Conservation (phyloP, 2,329 filamentous ascomycete species). For the Scolecobasidium constrictum region DNA sequence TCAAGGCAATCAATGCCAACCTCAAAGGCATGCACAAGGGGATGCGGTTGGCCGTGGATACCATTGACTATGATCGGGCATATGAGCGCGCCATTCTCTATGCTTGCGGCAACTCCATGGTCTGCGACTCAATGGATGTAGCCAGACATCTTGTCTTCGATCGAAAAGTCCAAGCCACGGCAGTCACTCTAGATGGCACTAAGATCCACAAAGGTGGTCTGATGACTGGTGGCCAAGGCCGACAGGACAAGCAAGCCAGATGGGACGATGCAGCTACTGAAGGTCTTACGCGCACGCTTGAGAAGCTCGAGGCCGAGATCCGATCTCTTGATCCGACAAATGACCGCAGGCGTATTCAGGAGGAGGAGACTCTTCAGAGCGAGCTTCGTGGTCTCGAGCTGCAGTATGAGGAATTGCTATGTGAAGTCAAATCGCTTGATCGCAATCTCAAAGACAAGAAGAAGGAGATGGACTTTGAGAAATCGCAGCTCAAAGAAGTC, state of each 20-base stretch:
- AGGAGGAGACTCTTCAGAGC: slow-evolving; percentile 71
- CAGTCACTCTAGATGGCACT: slow-evolving; percentile 87
- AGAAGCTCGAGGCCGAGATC: slow-evolving; percentile 68
- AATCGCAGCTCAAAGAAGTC: slow-evolving; percentile 62
- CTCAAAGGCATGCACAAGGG: slow-evolving; percentile 81
- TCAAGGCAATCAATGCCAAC: slow-evolving; percentile 79
- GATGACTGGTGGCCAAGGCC: slow-evolving; percentile 89
- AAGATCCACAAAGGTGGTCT: slow-evolving; percentile 93
- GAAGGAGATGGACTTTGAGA: slow-evolving; percentile 65
- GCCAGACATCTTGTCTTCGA: slow-evolving; percentile 87
- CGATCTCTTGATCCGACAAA: slow-evolving; percentile 58
- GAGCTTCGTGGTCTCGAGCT: slow-evolving; percentile 73
- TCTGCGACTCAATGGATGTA: slow-evolving; percentile 78
- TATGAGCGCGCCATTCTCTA: slow-evolving; percentile 90
- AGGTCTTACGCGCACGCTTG: slow-evolving; percentile 64
- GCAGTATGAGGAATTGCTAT: slow-evolving; percentile 49
- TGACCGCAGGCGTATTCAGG: slow-evolving; percentile 59
- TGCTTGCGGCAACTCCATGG: slow-evolving; percentile 87
- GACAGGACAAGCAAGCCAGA: slow-evolving; percentile 60
- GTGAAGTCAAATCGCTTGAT: slow-evolving; percentile 67
- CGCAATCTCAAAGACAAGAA: slow-evolving; percentile 78
- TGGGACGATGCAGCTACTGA: slow-evolving; percentile 89
- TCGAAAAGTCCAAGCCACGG: slow-evolving; percentile 77
- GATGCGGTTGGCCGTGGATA: slow-evolving; percentile 82
- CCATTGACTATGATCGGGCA: slow-evolving; percentile 82